Evolutionary conservation across 495 filamentous ascomycete species (phyloP), one percentile per base, ranked within the genome.

Genomic region (Penicillium fimorum): DNA sequence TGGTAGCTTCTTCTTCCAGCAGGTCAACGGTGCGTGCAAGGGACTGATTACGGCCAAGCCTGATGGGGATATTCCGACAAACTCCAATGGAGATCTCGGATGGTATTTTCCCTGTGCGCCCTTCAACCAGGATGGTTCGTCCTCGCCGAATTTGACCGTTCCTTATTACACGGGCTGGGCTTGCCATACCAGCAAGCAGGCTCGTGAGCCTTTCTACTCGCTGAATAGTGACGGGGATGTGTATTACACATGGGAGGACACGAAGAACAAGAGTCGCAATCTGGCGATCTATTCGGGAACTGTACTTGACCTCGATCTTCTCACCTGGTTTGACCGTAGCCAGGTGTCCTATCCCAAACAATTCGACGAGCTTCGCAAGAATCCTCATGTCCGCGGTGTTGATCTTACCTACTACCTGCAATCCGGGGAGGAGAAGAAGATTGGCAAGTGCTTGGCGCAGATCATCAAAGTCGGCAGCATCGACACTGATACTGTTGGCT

Each of bases 11-110:
- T 76, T 97, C 63, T 99, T 99, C 74, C 95, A 99, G 69, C 94
- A 97, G 63, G 95, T 99, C 68, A 99, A 99, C 63, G 95, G 94
- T 17, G 89, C 88, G 50, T 99, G 95, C 81, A 99, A 97, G 72
- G 90, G 82, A 3, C 70, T 97, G 6, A 96, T 99, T 64, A 96
- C 82, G 2, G 72, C 79, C 0, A 82, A 85, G 3, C 72, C 79
- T 3, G 79, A 74, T 20, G 93, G 93, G 3, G 86, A 88, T 62
- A 84, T 99, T 11, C 92, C 92, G 2, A 89, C 86, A 0, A 85
- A 96, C 62, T 72, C 65, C 3, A 76, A 80, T 50, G 84, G 86
- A 2, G 83, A 96, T 55, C 74, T 99, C 51, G 95, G 88, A 0
- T 99, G 94, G 92, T 99, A 99, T 69, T 96, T 97, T 68, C 95